These are phyloP conservation scores for Basipetospora chlamydospora DNA, from an alignment of 2,329 filamentous ascomycete genomes.

Conservation along the genomic window DNA sequence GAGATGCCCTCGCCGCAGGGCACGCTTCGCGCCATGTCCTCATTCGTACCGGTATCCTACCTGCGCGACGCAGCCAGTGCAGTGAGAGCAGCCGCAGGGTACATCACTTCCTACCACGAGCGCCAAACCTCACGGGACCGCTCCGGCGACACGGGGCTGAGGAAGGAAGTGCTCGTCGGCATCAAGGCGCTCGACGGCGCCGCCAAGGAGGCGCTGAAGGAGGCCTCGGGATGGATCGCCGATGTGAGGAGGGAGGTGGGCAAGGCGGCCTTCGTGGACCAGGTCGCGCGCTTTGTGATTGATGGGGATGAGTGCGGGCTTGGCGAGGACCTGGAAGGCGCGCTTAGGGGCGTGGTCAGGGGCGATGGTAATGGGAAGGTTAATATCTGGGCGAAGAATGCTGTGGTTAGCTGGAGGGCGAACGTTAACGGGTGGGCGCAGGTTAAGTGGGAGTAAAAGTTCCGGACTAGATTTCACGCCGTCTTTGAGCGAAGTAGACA, in stretches of 20 bases:
- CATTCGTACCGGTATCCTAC: constrained; percentile 21
- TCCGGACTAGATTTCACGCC: too few relatives aligned
- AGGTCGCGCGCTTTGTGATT: constrained; percentile 25
- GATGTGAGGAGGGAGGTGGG: constrained; percentile 16
- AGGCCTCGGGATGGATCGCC: constrained; percentile 17
- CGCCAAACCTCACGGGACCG: constrained; percentile 21
- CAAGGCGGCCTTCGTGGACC: constrained; percentile 13
- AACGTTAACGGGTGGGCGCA: constrained; percentile 14
- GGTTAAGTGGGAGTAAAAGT: constrained; percentile 12
- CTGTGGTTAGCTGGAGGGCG: constrained; percentile 12
- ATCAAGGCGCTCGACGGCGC: constrained; percentile 18
- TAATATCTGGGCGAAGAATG: constrained; percentile 9
- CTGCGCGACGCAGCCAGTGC: constrained; percentile 23
- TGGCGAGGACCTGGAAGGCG: constrained; percentile 56
- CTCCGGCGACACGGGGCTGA: constrained; percentile 13
- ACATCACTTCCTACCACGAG: constrained; percentile 22
- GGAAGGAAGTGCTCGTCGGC: constrained; percentile 20
- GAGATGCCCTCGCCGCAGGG: too few relatives aligned
- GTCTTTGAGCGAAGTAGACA: too few relatives aligned
- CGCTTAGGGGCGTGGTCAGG: constrained; percentile 52
- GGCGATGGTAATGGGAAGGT: constrained; percentile 5
- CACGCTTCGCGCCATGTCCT: constrained; percentile 9
- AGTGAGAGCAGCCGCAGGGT: constrained; percentile 16
- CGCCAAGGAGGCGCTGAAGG: constrained; percentile 16
- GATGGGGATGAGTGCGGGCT: constrained; percentile 80